phyloP scores from a whole-genome alignment of 257 asterid genomes.

The Ligustrum vulgare region DNA sequence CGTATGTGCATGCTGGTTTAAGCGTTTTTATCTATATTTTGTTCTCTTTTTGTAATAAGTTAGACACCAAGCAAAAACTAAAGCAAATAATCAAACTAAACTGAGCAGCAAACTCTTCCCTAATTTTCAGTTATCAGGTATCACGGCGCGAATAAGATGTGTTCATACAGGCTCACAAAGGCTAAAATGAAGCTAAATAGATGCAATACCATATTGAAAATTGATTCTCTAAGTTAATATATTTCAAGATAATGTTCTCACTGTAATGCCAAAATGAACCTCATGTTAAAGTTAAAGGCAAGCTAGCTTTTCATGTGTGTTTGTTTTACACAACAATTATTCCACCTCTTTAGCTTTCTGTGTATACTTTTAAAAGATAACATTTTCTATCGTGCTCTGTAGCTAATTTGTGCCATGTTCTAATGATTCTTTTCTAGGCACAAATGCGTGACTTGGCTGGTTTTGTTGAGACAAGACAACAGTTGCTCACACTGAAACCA shows the following conservation, averaged over 20 bases:
- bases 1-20: background rate
- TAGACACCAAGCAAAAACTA: conserved; percentile 1
- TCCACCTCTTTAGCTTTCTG: background rate
- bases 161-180: background rate
- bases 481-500: conserved; percentile 86
- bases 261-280: background rate
- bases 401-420: conserved; percentile 25
- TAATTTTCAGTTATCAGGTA: background rate
- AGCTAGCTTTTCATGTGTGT: background rate
- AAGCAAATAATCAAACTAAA: background rate
- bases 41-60: background rate
- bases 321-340: background rate
- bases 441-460: conserved; percentile 99
- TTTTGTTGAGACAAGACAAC: conserved; percentile 97
- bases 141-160: background rate
- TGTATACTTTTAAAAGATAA: background rate
- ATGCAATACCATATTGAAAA: background rate
- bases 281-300: background rate
- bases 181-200: background rate
- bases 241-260: background rate
- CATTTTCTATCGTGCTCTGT: conserved; percentile 5
- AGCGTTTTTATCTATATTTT: background rate
- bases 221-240: background rate
- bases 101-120: background rate
- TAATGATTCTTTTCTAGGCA: conserved; percentile 56